Evolutionary conservation across 1,284 basidiomycete species (phyloP).

Genomic region (Sporisorium graminicola): DNA sequence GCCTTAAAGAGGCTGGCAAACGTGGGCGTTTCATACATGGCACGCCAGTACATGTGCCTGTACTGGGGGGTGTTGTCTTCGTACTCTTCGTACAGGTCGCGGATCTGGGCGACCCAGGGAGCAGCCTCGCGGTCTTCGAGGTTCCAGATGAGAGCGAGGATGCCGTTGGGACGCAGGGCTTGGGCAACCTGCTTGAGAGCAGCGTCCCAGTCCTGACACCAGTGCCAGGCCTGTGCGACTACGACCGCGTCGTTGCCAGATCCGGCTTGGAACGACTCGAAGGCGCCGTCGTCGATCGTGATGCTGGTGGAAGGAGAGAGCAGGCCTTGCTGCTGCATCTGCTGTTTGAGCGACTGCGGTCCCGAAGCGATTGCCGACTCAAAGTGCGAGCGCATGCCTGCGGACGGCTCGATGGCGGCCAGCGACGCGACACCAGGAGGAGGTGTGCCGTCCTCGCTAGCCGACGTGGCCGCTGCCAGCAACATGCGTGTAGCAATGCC

Average conservation of each 20-base stretch:
- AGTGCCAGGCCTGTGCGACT: constrained; percentile 66
- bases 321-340: constrained; percentile 39
- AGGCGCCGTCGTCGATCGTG: constrained; percentile 52
- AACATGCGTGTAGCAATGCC: constrained; percentile 64
- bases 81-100: constrained; percentile 61
- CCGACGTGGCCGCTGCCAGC: constrained; percentile 40
- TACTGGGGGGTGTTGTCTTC: constrained; percentile 64
- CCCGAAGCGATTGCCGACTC: constrained; percentile 35
- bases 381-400: constrained; percentile 61
- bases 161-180: constrained; percentile 50
- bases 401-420: constrained; percentile 53
- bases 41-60: constrained; percentile 62
- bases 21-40: constrained; percentile 58
- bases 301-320: constrained; percentile 41
- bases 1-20: constrained; percentile 35
- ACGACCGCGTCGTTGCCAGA: constrained; percentile 55
- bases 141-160: constrained; percentile 66
- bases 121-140: constrained; percentile 64
- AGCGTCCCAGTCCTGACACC: constrained; percentile 58
- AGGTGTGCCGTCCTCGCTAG: constrained; percentile 30
- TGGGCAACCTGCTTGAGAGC: constrained; percentile 48
- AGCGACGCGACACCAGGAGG: constrained; percentile 42
- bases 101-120: constrained; percentile 58
- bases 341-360: constrained; percentile 19
- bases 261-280: constrained; percentile 55